Evolutionary conservation across 805 yeast genomes (phyloP).

Genomic region (Ogataea thermomethanolica): DNA sequence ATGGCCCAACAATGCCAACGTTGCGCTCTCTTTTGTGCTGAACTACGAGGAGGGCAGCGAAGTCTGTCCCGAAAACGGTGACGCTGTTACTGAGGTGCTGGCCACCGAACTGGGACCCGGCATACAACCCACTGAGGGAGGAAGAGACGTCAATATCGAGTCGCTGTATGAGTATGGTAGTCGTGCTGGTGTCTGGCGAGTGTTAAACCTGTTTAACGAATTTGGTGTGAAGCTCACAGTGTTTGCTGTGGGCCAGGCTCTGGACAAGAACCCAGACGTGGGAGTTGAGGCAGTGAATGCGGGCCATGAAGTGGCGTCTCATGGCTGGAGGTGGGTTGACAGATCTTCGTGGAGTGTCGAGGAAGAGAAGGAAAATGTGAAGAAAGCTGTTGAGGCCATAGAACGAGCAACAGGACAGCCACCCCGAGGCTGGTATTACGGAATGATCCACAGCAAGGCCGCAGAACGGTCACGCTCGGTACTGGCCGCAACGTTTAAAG

Average conservation of each 20-base stretch:
- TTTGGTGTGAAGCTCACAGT: constrained; percentile 32
- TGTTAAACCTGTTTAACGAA: constrained; percentile 32
- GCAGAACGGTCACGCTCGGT: constrained; percentile 23
- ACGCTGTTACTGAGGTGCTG: constrained; percentile 13
- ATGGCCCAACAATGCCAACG: constrained; percentile 25
- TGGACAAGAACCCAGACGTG: constrained; percentile 32
- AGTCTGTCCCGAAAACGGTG: constrained; percentile 16
- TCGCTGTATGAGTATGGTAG: constrained; percentile 20
- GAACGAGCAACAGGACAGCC: constrained; percentile 30
- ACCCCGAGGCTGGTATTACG: constrained; percentile 38
- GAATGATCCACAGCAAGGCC: constrained; percentile 29
- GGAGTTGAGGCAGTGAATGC: constrained; percentile 33
- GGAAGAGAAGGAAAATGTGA: constrained; percentile 33
- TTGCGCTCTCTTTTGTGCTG: constrained; percentile 26
- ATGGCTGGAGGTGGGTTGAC: constrained; percentile 38
- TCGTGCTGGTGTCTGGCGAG: constrained; percentile 21
- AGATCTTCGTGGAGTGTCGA: constrained; percentile 30
- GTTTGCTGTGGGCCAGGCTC: constrained; percentile 39
- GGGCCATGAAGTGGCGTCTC: constrained; percentile 39
- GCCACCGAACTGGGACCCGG: constrained; percentile 22
- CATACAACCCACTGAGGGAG: constrained; percentile 10
- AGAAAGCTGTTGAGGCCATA: constrained; percentile 28
- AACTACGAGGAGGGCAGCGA: constrained; percentile 32
- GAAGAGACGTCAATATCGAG: constrained; percentile 17
- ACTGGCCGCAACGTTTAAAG: constrained; percentile 18